These are phyloP conservation scores for Castanospermum australe DNA, from an alignment of 306 rosid genomes.

Conservation along the genomic window DNA sequence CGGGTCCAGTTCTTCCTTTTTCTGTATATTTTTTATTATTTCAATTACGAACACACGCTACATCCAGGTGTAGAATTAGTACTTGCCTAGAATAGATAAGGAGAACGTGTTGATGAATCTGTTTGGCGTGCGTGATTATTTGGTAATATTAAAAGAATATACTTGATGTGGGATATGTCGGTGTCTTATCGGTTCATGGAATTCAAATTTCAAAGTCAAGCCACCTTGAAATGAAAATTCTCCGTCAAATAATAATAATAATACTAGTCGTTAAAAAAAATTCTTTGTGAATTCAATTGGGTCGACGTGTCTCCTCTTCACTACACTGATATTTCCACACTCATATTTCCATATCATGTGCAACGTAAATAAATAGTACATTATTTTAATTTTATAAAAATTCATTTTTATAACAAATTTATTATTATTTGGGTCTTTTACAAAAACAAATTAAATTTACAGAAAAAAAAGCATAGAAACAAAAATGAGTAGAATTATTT, in stretches of 20 bases:
- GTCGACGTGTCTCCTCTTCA: neutral
- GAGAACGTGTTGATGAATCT: constrained; percentile 14
- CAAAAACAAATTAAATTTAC: neutral
- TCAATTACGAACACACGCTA: constrained; percentile 9
- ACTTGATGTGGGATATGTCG: constrained; percentile 38
- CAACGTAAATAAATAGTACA: too few species aligned
- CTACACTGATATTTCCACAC: neutral
- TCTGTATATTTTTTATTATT: neutral
- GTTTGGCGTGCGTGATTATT: constrained; percentile 2
- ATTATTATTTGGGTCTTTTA: neutral
- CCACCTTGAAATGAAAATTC: constrained; percentile 32
- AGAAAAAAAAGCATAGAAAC: too few species aligned
- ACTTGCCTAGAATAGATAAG: neutral
- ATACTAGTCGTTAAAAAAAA: neutral
- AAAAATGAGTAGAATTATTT: neutral
- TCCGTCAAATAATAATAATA: neutral
- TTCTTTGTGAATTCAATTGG: neutral
- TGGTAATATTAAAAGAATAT: neutral
- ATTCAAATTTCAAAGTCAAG: constrained; percentile 60
- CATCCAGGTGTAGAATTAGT: neutral
- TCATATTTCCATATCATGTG: too few species aligned
- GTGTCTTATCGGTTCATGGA: constrained; percentile 26
- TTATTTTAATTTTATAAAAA: neutral
- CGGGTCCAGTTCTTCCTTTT: neutral
- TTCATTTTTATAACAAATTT: neutral